Evolutionary conservation across 768 basidiomycete species (phyloP).

Genomic region (Bullera alba): DNA sequence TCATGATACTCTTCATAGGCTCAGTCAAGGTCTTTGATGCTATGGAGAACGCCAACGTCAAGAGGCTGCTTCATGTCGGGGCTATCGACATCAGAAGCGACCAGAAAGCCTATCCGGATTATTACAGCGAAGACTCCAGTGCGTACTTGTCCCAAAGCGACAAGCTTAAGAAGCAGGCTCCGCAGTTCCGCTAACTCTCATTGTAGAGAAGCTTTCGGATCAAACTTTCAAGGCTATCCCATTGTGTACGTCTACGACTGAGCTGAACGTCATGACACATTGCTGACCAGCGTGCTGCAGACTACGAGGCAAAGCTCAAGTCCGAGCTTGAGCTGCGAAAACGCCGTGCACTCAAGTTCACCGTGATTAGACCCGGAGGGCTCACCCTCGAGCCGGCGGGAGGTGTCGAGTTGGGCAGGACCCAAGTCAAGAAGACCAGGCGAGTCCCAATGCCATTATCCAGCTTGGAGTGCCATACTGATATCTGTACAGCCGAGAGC

Average conservation of each 20-base stretch:
- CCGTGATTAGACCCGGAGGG: conserved; percentile 60
- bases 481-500: conserved; percentile 54
- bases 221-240: too few species aligned
- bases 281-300: too few species aligned
- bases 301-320: conserved; percentile 49
- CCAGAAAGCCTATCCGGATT: conserved; percentile 21
- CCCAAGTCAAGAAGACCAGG: conserved; percentile 52
- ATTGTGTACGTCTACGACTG: not conserved
- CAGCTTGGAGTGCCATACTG: too few species aligned
- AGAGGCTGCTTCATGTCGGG: conserved; percentile 57
- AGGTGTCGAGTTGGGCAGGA: conserved; percentile 55
- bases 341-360: conserved; percentile 59
- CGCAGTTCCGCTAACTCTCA: not conserved
- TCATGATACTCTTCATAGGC: too few species aligned
- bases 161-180: not conserved
- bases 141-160: conserved; percentile 1
- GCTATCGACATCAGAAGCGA: conserved; percentile 56
- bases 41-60: conserved; percentile 53
- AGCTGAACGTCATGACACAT: too few species aligned
- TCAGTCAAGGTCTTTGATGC: conserved; percentile 67
- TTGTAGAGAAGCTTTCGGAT: not conserved
- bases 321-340: conserved; percentile 50
- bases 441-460: conserved; percentile 47
- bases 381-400: conserved; percentile 54
- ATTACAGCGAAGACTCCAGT: conserved; percentile 31